A percentile compares a stretch with the other conserved stretches of the same genome.
These are phyloP conservation scores for Aspergillus bridgeri DNA, from an alignment of 495 filamentous ascomycete species.

Conservation along the genomic window DNA sequence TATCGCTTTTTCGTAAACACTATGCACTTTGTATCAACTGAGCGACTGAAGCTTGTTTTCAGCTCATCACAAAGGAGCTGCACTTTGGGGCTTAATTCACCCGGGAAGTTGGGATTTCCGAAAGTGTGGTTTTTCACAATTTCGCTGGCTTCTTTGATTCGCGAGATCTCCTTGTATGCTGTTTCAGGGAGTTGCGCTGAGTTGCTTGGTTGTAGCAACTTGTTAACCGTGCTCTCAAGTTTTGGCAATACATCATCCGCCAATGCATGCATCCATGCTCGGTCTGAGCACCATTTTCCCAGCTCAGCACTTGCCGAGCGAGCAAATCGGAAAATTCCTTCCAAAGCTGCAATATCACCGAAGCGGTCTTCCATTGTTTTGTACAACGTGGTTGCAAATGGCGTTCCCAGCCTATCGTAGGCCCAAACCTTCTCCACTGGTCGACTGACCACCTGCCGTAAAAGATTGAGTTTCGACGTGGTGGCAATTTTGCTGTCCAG, in stretches of 20 bases:
- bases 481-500: conserved; percentile 83
- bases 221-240: conserved; percentile 56
- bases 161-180: conserved; percentile 47
- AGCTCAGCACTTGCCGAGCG: conserved; percentile 62
- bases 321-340: conserved; percentile 56
- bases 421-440: conserved; percentile 58
- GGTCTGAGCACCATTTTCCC: conserved; percentile 84
- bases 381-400: conserved; percentile 64
- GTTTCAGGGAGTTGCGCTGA: conserved; percentile 28
- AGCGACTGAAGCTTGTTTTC: conserved; percentile 50
- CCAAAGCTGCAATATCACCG: conserved; percentile 55
- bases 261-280: conserved; percentile 71
- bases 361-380: conserved; percentile 52
- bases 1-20: conserved; percentile 80
- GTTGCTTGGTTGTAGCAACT: conserved; percentile 24
- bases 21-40: conserved; percentile 69
- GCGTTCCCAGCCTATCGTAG: conserved; percentile 50
- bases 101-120: conserved; percentile 33
- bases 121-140: conserved; percentile 52
- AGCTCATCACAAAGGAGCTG: conserved; percentile 57
- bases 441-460: conserved; percentile 55
- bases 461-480: conserved; percentile 59
- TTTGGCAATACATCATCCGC: conserved; percentile 61
- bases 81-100: conserved; percentile 70
- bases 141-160: conserved; percentile 57